Percentiles rank a stretch among this genome's conserved stretches.
phyloP scores from a whole-genome alignment of 1,284 basidiomycete species.

The Heliocybe sulcata region DNA sequence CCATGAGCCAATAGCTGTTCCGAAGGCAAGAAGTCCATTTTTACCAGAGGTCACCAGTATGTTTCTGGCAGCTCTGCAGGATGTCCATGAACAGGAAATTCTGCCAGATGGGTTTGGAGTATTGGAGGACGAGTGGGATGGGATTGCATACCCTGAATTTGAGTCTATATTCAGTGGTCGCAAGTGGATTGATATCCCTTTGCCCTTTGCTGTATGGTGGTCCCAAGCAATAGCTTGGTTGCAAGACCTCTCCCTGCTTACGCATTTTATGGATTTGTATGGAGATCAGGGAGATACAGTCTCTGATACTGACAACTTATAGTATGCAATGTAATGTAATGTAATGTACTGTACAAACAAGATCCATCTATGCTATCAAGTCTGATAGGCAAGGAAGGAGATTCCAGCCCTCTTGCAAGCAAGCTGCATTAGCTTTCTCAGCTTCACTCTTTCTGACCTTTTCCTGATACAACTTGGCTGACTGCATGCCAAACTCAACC shows the following conservation, averaged over 20 bases:
- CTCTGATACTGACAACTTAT: neutral
- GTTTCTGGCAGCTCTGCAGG: conserved; percentile 3
- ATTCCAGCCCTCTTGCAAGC: neutral
- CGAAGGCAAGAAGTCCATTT: conserved; percentile 13
- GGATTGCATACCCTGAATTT: conserved; percentile 11
- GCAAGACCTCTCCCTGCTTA: conserved; percentile 3
- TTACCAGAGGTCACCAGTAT: conserved; percentile 3
- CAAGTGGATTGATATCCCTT: conserved; percentile 9
- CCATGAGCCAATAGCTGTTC: conserved; percentile 16
- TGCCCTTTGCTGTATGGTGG: conserved; percentile 15
- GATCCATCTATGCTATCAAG: neutral
- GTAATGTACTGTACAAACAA: neutral
- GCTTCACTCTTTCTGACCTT: neutral
- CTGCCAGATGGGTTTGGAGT: conserved; percentile 18
- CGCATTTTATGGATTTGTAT: neutral
- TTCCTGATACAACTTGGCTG: neutral
- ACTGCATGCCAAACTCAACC: conserved; percentile 14
- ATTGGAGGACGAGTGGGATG: conserved; percentile 14
- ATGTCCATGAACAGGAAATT: neutral
- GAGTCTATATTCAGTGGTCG: conserved; percentile 12
- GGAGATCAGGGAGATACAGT: neutral
- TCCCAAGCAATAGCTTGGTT: conserved; percentile 15
- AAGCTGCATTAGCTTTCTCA: neutral
- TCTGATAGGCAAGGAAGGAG: neutral
- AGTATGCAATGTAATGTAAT: neutral